Conservation (phyloP, 768 basidiomycete species). For the Suillus subluteus region DNA sequence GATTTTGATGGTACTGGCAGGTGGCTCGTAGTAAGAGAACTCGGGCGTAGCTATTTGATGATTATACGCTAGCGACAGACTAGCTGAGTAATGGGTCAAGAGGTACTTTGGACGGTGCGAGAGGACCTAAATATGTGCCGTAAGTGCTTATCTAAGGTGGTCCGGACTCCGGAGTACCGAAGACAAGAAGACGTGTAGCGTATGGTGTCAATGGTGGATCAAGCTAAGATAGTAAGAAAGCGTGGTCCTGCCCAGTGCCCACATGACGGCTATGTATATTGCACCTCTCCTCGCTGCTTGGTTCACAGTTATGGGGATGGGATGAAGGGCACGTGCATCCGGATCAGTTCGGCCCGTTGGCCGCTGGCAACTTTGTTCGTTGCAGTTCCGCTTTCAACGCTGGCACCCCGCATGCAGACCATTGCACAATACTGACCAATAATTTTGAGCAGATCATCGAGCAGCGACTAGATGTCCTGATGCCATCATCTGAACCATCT, state of each 20-base stretch:
- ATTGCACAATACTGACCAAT: not conserved
- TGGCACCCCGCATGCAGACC: not conserved
- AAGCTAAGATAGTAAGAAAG: too few species aligned
- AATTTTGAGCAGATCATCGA: not conserved
- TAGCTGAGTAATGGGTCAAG: too few species aligned
- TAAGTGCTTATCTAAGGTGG: too few species aligned
- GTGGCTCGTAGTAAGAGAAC: not conserved
- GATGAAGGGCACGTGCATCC: not conserved
- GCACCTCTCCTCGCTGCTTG: not conserved
- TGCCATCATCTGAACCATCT: constrained; percentile 31
- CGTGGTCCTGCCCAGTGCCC: not conserved
- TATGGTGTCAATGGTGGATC: too few species aligned
- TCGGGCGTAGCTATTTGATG: not conserved
- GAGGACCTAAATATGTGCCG: too few species aligned
- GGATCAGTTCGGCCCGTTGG: not conserved
- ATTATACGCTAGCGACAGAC: too few species aligned
- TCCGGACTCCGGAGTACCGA: too few species aligned
- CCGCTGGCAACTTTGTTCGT: not conserved
- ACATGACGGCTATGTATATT: not conserved
- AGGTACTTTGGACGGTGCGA: too few species aligned
- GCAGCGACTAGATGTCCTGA: constrained; percentile 1
- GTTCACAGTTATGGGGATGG: not conserved
- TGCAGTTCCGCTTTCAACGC: not conserved
- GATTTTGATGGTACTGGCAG: not conserved
- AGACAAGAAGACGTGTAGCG: too few species aligned